phyloP scores from a whole-genome alignment of 108 stramenopile species.

The Chaetoceros muelleri region DNA sequence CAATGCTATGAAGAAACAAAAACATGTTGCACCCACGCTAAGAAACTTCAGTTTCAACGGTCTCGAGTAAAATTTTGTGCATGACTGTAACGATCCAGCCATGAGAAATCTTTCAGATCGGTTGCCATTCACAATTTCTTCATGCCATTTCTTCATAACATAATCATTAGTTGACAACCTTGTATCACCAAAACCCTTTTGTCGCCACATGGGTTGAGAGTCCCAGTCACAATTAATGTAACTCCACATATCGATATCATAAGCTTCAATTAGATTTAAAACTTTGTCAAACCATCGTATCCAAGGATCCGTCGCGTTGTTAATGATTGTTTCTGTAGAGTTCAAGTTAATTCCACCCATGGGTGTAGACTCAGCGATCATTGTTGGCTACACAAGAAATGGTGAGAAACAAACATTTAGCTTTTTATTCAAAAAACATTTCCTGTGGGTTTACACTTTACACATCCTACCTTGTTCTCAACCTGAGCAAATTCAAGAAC shows the following conservation, averaged over 20 bases:
- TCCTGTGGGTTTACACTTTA: too few species aligned
- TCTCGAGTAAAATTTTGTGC: too few species aligned
- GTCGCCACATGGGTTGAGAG: slow-evolving; percentile 68
- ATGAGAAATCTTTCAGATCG: background rate
- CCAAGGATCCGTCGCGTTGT: slow-evolving; percentile 39
- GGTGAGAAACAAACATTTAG: background rate
- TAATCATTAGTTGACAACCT: slow-evolving; percentile 38
- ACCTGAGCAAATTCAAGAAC: slow-evolving; percentile 61
- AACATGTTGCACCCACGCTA: too few species aligned
- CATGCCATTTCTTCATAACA: slow-evolving; percentile 52
- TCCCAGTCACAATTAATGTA: slow-evolving; percentile 90
- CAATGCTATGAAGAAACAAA: too few species aligned
- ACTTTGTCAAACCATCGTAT: slow-evolving; percentile 65
- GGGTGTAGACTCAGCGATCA: slow-evolving; percentile 90
- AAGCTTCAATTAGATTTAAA: slow-evolving; percentile 52
- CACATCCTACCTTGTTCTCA: slow-evolving; percentile 17
- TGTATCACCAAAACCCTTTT: slow-evolving; percentile 79
- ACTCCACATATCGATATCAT: slow-evolving; percentile 82
- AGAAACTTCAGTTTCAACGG: too few species aligned
- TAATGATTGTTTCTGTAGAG: slow-evolving; percentile 3
- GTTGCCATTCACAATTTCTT: slow-evolving; percentile 27
- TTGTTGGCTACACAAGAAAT: slow-evolving; percentile 35
- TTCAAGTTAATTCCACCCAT: slow-evolving; percentile 69
- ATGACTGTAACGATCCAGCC: too few species aligned
- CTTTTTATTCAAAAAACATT: too few species aligned